Base-by-base conservation (phyloP, 768 basidiomycete species). In the Pleurotus pulmonarius region DNA sequence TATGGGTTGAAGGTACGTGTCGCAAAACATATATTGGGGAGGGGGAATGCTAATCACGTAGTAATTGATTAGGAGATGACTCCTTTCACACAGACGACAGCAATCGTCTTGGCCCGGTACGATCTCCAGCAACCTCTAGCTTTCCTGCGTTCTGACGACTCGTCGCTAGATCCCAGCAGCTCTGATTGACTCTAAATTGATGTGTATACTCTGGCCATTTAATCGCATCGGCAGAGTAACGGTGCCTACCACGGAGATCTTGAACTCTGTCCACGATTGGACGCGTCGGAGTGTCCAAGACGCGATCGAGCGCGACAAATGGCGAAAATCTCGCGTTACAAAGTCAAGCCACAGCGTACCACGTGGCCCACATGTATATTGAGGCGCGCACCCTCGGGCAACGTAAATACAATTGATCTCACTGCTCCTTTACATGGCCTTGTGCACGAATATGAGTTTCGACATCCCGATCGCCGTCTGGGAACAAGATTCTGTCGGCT, bases 1-100 rank as follows among this genome's bases (percentile, higher is more conserved):
- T 83, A 40, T 91, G 89, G 89, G 77, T 90, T 49, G 88, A 91
- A 79, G 88, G 86, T 83, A 51, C 49, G 73, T 54, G 26, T 37
- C 22, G n/a, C 39, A 34, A 20, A 20, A 20, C 20, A 34, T 34
- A 34, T 34, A 34, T 34, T 34, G 29, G 4, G 29, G 11, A 8
- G 29, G 11, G 11, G 11, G 11, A 8, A 34, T 11, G 4, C 29
- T 34, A 11, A 34, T 8, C 29, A 11, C 4, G 29, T 29, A 29
- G 29, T 11, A 11, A 34, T 11, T 34, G 9, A 34, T 16, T 51
- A 87, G 87, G 87, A 6, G 87, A 89, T 58, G 84, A 88, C 63
- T 75, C 79, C 4, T 86, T 84, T 62, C 76, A 81, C 56, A 87
- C 83, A 7, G 76, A 84, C 53, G 89, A 90, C 63, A 90, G 87